A percentile compares a stretch with the other conserved stretches of the same genome.
These are phyloP conservation scores for Taxillus chinensis DNA, from an alignment of 164 flowering plant genomes.

Conservation along the genomic window DNA sequence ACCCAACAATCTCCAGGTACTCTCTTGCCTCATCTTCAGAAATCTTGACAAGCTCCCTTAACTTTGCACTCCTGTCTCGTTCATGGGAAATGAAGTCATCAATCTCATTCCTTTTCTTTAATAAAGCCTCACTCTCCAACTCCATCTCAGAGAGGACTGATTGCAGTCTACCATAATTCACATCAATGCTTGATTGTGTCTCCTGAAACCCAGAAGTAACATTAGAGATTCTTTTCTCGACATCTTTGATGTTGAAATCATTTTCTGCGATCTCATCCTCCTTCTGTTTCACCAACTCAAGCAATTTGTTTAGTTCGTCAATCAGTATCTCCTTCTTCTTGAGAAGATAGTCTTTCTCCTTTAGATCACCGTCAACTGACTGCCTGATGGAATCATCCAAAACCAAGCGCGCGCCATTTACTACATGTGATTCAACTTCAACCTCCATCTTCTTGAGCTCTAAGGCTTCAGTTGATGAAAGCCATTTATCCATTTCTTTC, in stretches of 20 bases:
- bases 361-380: conserved; percentile 33
- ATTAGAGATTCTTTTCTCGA: background rate
- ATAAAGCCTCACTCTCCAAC: background rate
- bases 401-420: conserved; percentile 35
- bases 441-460: conserved; percentile 54
- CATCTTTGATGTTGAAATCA: background rate
- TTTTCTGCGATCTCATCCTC: background rate
- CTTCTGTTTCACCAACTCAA: conserved; percentile 10
- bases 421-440: conserved; percentile 44
- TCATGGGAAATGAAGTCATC: background rate
- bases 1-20: background rate
- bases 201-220: background rate
- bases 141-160: background rate
- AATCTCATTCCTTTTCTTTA: background rate
- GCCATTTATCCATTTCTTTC: conserved; percentile 50
- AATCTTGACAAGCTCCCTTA: background rate
- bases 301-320: conserved; percentile 52
- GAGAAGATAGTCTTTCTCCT: conserved; percentile 36
- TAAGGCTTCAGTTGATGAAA: conserved; percentile 39
- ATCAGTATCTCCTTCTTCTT: conserved; percentile 30
- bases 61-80: background rate
- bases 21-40: background rate
- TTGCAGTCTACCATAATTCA: background rate
- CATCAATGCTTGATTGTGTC: background rate
- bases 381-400: conserved; percentile 33